These are phyloP conservation scores for Russula sp. DNA, from an alignment of 768 basidiomycete genomes.

Conservation along the genomic window DNA sequence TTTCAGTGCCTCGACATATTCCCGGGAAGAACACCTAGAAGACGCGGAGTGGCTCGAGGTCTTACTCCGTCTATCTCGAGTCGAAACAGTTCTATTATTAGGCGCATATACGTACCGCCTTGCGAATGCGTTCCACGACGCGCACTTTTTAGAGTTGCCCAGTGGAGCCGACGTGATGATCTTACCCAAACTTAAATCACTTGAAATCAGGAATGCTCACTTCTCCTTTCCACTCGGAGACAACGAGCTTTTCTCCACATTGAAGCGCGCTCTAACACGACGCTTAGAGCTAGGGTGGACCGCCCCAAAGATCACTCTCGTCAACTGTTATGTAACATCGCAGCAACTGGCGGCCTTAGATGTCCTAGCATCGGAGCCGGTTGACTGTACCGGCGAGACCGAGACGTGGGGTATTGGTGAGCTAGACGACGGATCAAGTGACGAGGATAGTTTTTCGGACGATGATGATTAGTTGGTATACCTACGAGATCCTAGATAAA, in stretches of 20 bases:
- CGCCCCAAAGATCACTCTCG: neutral
- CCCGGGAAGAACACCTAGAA: neutral
- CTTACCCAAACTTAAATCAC: neutral
- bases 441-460: neutral
- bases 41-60: conserved; percentile 9
- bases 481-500: neutral
- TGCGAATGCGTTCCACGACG: conserved; percentile 3
- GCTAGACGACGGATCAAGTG: neutral
- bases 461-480: neutral
- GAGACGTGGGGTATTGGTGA: conserved; percentile 17
- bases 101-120: conserved; percentile 9
- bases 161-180: neutral
- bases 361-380: neutral
- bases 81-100: neutral
- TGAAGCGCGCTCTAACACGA: conserved; percentile 6
- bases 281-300: neutral
- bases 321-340: conserved; percentile 11
- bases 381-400: conserved; percentile 9
- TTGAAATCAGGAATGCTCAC: conserved; percentile 11
- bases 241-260: conserved; percentile 10
- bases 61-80: conserved; percentile 7
- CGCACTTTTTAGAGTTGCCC: neutral
- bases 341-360: conserved; percentile 13
- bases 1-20: neutral
- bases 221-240: conserved; percentile 20